Evolutionary conservation across 805 yeast genomes (phyloP).

Genomic region (Barnettozyma wickerhamii): DNA sequence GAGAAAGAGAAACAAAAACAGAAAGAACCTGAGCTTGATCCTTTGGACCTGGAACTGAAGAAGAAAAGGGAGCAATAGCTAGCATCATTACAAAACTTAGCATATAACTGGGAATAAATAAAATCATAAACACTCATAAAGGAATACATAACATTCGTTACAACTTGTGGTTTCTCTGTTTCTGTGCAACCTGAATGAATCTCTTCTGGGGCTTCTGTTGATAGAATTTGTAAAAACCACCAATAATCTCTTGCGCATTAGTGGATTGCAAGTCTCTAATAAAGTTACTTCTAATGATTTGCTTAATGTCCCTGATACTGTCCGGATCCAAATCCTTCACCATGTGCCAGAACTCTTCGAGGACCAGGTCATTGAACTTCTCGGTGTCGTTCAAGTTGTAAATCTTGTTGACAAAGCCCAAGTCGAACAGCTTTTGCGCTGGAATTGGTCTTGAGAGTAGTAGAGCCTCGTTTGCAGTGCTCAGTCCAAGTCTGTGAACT

Average conservation of each 20-base stretch:
- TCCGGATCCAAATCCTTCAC: slow-evolving; percentile 35
- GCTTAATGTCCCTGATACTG: slow-evolving; percentile 41
- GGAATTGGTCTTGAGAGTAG: slow-evolving; percentile 62
- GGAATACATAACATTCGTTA: too few relatives aligned
- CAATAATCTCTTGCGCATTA: slow-evolving; percentile 60
- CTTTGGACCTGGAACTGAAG: slow-evolving; percentile 5
- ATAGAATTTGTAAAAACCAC: slow-evolving; percentile 68
- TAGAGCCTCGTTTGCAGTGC: slow-evolving; percentile 68
- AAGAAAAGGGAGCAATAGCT: slow-evolving; percentile 1
- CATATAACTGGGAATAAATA: background rate
- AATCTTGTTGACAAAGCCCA: slow-evolving; percentile 61
- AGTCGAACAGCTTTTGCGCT: slow-evolving; percentile 49
- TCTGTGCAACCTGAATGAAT: slow-evolving; percentile 50
- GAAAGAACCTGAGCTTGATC: background rate
- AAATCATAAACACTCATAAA: too few relatives aligned
- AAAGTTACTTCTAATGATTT: slow-evolving; percentile 30
- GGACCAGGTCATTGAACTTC: slow-evolving; percentile 42
- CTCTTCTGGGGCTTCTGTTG: slow-evolving; percentile 69
- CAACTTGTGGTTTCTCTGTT: slow-evolving; percentile 58
- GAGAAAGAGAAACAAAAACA: too few relatives aligned
- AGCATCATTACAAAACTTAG: background rate
- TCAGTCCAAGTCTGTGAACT: slow-evolving; percentile 65
- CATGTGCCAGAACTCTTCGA: slow-evolving; percentile 33
- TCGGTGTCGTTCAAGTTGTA: slow-evolving; percentile 40
- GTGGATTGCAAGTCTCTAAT: slow-evolving; percentile 38